Evolutionary conservation across 805 yeast genomes (phyloP), one percentile per base, ranked within the genome.

Genomic region (Ogataea paradorogensis): DNA sequence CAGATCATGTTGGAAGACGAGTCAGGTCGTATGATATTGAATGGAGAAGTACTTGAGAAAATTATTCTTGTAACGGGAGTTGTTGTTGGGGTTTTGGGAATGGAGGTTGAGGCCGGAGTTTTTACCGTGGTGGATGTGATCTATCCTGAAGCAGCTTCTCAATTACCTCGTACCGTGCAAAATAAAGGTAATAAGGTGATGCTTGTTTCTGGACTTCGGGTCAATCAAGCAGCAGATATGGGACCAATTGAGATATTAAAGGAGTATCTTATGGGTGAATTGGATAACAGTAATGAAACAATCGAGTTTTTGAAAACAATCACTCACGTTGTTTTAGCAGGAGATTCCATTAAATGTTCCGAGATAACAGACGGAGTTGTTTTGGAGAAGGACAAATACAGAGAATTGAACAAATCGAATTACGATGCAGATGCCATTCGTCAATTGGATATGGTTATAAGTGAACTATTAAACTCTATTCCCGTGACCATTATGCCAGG

Each of bases 401-500:
- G 70, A 46, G 83, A 78, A 29, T 64, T 75, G 4, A 78, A 78
- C 50, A 67, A 71, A 35, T 70, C 83, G 3, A 73, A 72, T 38
- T 80, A 69, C 50, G 68, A 73, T 44, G 56, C 67, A 4, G 66
- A 68, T 10, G 67, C 83, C 2, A 53, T 83, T 24, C 56, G 53
- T n/a, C 65, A 67, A n/a, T 61, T 91, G 16, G 91, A 86, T 50
- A 51, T 57, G 8, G 78, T 82, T 51, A 49, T 91, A 4, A 57
- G 69, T 2, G 81, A 82, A 10, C 45, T 86, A 1, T 63, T 81
- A 3, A 60, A 69, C 7, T 68, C 83, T 2, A 62, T 88, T 13
- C 84, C 95, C 0, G 79, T 90, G 6, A 75, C 82, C 30, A 52
- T 93, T 2, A 71, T 93, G 80, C 95, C 99, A 0, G 98, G 99